Conservation (phyloP, 1,284 basidiomycete species). For the Ganoderma resinaceum region DNA sequence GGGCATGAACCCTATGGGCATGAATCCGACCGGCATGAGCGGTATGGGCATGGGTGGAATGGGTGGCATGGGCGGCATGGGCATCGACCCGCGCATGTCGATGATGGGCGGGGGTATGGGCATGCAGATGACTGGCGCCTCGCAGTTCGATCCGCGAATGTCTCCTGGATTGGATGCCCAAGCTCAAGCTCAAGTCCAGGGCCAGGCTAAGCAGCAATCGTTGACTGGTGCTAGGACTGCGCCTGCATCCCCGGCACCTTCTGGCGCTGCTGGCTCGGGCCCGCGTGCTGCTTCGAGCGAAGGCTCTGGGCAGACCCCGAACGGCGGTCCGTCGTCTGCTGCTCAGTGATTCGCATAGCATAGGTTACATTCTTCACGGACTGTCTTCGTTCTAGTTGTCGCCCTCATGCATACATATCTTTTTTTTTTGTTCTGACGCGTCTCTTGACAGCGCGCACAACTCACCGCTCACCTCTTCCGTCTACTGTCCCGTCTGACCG, state of each 20-base stretch:
- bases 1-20: constrained; percentile 33
- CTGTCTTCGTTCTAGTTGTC: neutral
- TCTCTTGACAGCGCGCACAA: neutral
- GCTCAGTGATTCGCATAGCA: constrained; percentile 14
- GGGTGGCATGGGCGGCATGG: constrained; percentile 47
- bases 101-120: constrained; percentile 36
- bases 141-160: constrained; percentile 34
- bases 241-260: constrained; percentile 20
- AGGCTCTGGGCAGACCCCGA: constrained; percentile 12
- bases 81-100: constrained; percentile 3
- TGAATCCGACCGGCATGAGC: constrained; percentile 34
- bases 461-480: neutral
- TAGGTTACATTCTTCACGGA: constrained; percentile 2
- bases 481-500: neutral
- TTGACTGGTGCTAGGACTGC: constrained; percentile 33
- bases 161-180: constrained; percentile 26
- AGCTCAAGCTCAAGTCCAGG: neutral
- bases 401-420: neutral
- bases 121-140: constrained; percentile 37
- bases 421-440: neutral
- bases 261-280: constrained; percentile 19
- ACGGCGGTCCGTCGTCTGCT: constrained; percentile 18
- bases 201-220: neutral
- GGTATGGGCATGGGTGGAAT: constrained; percentile 32
- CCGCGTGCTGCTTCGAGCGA: constrained; percentile 19